Base-by-base conservation (phyloP, 495 filamentous ascomycete genomes). In the Pyrenula aspistea region DNA sequence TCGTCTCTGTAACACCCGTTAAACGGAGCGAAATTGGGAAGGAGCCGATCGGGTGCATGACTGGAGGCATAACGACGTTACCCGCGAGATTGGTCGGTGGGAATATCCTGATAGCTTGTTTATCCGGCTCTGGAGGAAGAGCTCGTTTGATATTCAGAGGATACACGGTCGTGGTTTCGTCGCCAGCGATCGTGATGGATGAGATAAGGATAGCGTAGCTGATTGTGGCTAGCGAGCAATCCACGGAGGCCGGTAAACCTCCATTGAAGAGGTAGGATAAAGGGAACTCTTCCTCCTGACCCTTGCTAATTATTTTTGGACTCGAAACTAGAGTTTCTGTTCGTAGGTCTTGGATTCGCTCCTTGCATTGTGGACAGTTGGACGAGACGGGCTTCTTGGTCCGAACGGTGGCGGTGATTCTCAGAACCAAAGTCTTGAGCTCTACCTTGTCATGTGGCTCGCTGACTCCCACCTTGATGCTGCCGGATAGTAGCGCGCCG, bases 41-140 rank as follows among this genome's bases (percentile, higher is more conserved):
- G 58, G 81, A 84, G 65, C 89, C 89, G 52, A 93, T 88, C 12
- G 93, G 91, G 71, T 97, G 84, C 49, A 96, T 83, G 54, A 94
- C 79, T 20, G 87, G 79, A 10, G 89, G 84, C 36, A 93, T 83
- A 55, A 87, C 79, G 61, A 93, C 83, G 61, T 81, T 83, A 47
- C 89, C 88, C 53, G 86, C 89, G 57, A 99, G 83, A 66, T 91
- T 91, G 56, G 93, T 99, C 0, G 93, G 93, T 31, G 93, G 93
- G 72, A 99, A 99, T 59, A 97, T 85, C 61, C 93, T 91, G 53
- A 94, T 81, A 19, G 87, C 91, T 56, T 75, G 73, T 63, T 83
- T 83, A 60, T 86, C 82, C 65, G 87, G 83, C 56, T 86, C 83
- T 1, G 91, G 89, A 2, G 76, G 66, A 21, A 96, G 77, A 20